Evolutionary conservation across 1,284 basidiomycete genomes (phyloP).

Genomic region (Fomitopsis palustris): DNA sequence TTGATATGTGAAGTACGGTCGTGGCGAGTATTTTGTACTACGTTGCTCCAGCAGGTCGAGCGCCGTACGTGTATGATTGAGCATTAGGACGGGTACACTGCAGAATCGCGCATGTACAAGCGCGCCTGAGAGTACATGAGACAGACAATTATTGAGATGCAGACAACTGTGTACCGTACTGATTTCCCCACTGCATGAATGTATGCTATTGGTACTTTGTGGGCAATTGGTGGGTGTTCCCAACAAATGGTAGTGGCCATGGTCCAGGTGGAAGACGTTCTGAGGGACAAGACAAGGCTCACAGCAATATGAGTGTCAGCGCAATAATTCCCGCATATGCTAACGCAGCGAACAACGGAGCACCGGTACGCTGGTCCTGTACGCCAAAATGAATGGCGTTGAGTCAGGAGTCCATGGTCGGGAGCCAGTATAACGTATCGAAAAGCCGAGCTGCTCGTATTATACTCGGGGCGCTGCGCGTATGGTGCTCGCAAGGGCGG

Average conservation of each 20-base stretch:
- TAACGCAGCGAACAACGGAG: too few relatives aligned
- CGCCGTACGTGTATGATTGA: conserved; percentile 33
- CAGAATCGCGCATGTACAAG: conserved; percentile 34
- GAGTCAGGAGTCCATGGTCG: too few relatives aligned
- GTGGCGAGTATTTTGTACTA: conserved; percentile 11
- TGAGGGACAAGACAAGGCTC: too few relatives aligned
- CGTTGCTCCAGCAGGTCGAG: conserved; percentile 40
- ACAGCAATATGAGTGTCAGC: too few relatives aligned
- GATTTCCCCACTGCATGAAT: conserved; percentile 29
- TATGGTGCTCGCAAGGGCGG: too few relatives aligned
- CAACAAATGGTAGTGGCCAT: conserved; percentile 40
- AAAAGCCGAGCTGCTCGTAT: too few relatives aligned
- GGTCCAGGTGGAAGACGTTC: conserved; percentile 41
- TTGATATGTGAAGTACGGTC: neutral
- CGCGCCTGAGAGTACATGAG: conserved; percentile 22
- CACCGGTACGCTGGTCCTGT: too few relatives aligned
- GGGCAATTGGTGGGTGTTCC: conserved; percentile 46
- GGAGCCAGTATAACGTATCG: too few relatives aligned
- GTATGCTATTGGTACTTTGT: conserved; percentile 33
- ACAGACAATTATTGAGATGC: neutral
- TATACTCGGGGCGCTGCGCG: too few relatives aligned
- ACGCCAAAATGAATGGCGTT: too few relatives aligned
- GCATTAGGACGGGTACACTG: conserved; percentile 31
- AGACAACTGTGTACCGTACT: conserved; percentile 11
- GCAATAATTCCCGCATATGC: too few relatives aligned